Base-by-base conservation (phyloP, 345 rosid genomes). In the Ricinus communis region DNA sequence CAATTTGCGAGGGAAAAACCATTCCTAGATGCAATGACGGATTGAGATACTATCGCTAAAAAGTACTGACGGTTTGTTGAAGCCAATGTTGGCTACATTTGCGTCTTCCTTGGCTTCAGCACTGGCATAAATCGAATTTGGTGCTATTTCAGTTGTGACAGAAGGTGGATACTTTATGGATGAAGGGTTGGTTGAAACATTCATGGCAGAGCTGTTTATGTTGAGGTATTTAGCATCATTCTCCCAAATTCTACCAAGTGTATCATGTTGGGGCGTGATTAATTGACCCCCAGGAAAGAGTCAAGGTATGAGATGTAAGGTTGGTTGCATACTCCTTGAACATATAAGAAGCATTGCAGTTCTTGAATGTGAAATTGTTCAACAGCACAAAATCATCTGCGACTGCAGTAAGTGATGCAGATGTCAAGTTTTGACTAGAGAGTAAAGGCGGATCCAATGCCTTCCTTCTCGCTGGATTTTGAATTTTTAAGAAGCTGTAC, bases 391-490 rank as follows among this genome's bases (percentile, higher is more conserved):
- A 89, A 54, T 83, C 86, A 50, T 96, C 97, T 0, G 97, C 79
- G 60, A 82, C 87, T 22, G 88, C 97, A 1, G 93, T 84, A 70
- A 91, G 77, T 1, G 84, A 73, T 0, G 90, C 90, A 58, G 93
- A 80, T 33, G 72, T 68, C 83, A 96, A 70, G 74, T 89, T 84
- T 24, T 82, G 85, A 70, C 73, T 78, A 0, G 90, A 81, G 69
- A 96, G 72, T 96, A 92, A 43, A 96, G 97, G 71, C 99, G 97
- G 89, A 96, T 71, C 99, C 99, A 96, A 82, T 92, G 99, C 77
- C 90, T 86, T 4, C 99, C 99, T 65, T 79, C 71, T 70, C 82
- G 71, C 72, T 84, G 65, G 69, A 95, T 87, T 46, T 86, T 66
- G 65, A 95, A 92, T 51, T 84, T 77, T 79, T 95, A 95, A 15